phyloP scores from a whole-genome alignment of 2,329 filamentous ascomycete species.

The Aspergillus ustus region DNA sequence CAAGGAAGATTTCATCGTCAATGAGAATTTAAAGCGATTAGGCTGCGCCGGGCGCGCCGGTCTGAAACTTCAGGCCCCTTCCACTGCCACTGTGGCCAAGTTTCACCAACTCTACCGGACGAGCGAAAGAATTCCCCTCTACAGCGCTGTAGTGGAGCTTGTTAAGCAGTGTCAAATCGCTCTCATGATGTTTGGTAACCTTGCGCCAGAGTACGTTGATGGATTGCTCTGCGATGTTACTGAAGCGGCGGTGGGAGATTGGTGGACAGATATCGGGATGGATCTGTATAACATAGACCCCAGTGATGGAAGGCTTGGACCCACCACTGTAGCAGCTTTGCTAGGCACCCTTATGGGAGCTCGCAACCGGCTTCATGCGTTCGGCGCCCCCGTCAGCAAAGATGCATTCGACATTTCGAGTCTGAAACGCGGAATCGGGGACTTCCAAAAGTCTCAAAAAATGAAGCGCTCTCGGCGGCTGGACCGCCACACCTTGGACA shows the following conservation, averaged over 20 bases:
- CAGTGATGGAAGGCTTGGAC: constrained; percentile 87
- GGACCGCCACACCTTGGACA: constrained; percentile 80
- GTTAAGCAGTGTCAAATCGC: constrained; percentile 91
- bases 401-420: constrained; percentile 86
- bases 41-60: constrained; percentile 90
- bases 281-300: constrained; percentile 94
- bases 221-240: constrained; percentile 92
- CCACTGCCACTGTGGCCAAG: constrained; percentile 82
- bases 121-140: constrained; percentile 78
- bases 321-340: constrained; percentile 86
- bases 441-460: constrained; percentile 90
- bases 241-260: constrained; percentile 85
- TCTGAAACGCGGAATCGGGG: constrained; percentile 80
- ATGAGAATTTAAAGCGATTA: constrained; percentile 89
- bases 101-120: constrained; percentile 90
- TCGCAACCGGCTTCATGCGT: constrained; percentile 84
- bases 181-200: constrained; percentile 81
- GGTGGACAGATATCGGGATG: constrained; percentile 93
- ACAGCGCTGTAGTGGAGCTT: constrained; percentile 80
- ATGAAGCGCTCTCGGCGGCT: constrained; percentile 76
- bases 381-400: constrained; percentile 81
- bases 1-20: constrained; percentile 85
- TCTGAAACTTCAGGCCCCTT: constrained; percentile 77
- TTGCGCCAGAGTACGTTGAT: constrained; percentile 88
- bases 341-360: constrained; percentile 88